These are phyloP conservation scores for Xanthoconium purpureum DNA, from an alignment of 768 basidiomycete species.

Conservation along the genomic window DNA sequence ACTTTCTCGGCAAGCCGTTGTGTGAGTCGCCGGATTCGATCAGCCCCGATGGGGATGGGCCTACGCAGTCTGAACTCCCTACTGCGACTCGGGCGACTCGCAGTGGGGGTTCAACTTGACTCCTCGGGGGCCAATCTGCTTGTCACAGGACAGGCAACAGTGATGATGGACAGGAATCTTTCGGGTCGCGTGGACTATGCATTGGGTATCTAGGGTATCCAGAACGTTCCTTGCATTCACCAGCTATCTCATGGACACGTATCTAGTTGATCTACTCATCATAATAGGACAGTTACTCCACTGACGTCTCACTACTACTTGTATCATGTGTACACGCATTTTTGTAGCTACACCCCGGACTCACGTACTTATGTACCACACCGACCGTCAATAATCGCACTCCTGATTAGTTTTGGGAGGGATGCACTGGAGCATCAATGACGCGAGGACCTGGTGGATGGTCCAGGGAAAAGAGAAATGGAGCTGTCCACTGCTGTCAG, in stretches of 20 bases:
- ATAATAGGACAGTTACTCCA: constrained; percentile 3
- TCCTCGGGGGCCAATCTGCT: neutral
- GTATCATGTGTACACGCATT: neutral
- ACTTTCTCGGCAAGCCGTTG: constrained; percentile 6
- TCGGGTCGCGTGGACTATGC: neutral
- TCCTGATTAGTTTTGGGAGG: too few species aligned
- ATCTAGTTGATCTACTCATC: neutral
- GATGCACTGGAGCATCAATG: too few species aligned
- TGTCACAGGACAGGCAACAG: neutral
- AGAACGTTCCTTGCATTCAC: neutral
- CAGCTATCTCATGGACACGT: neutral
- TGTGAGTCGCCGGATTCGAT: constrained; percentile 27
- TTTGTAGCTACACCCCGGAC: constrained; percentile 13
- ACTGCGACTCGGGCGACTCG: neutral
- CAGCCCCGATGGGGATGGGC: neutral
- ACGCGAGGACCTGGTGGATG: too few species aligned
- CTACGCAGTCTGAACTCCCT: neutral
- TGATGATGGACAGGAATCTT: neutral
- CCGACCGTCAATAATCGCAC: too few species aligned
- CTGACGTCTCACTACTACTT: neutral
- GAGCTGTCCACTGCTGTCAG: too few species aligned
- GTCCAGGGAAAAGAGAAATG: too few species aligned
- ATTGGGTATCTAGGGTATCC: neutral
- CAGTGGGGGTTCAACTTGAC: neutral
- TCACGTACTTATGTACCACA: neutral